Conservation (phyloP, 768 basidiomycete genomes). For the Mycena olivaceomarginata region DNA sequence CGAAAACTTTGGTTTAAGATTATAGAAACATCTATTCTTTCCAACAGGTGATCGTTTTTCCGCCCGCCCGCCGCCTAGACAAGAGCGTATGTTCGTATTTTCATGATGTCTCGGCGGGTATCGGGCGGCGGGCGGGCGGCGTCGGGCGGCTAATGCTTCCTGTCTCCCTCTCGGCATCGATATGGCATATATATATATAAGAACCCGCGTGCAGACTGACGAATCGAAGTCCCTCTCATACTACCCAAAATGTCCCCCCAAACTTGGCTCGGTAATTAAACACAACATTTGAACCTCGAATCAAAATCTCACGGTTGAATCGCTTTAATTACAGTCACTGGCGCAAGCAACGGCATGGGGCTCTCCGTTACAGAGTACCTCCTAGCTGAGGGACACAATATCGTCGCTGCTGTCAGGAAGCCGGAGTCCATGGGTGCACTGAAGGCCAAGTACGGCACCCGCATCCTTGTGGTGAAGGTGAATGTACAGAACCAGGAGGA, state of each 20-base stretch:
- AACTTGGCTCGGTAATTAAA: constrained; percentile 28
- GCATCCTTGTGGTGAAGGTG: constrained; percentile 26
- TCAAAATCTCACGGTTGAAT: constrained; percentile 18
- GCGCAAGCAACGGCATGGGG: constrained; percentile 38
- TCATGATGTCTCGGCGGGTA: too few relatives aligned
- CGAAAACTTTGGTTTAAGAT: too few relatives aligned
- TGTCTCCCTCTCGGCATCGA: not conserved
- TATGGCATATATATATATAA: not conserved
- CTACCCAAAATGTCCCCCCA: not conserved
- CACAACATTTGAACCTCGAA: not conserved
- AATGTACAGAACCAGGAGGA: constrained; percentile 31
- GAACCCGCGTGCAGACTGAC: not conserved
- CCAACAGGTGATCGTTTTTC: too few relatives aligned
- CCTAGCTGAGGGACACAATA: constrained; percentile 9
- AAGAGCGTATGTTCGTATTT: too few relatives aligned
- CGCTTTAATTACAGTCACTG: constrained; percentile 19
- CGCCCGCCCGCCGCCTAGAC: not conserved
- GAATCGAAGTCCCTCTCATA: too few relatives aligned
- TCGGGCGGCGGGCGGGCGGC: too few relatives aligned
- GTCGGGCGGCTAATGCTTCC: not conserved
- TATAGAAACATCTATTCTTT: too few relatives aligned
- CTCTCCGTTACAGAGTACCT: constrained; percentile 30
- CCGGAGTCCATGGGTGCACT: constrained; percentile 21
- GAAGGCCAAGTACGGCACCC: constrained; percentile 1
- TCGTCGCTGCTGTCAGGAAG: constrained; percentile 28